Base-by-base conservation (phyloP, 2,329 filamentous ascomycete species). In the Fusarium irregulare region DNA sequence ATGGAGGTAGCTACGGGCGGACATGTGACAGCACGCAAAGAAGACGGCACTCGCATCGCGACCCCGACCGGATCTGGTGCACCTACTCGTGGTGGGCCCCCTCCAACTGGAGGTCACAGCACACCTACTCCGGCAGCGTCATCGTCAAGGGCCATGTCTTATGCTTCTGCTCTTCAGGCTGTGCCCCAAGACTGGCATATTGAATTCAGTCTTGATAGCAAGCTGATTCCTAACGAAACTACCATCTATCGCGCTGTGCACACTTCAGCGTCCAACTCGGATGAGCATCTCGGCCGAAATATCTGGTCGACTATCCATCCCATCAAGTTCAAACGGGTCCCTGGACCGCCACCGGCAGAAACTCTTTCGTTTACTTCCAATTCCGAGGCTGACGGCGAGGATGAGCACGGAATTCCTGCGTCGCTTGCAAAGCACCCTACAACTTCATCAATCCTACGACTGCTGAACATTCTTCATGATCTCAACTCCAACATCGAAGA, bases 171-270 rank as follows among this genome's bases (percentile, higher is more conserved):
- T 6, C 88, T 97, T 55, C 92, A 94, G 73, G 85, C 92, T 16
- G 84, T 89, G 0, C 93, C 94, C 2, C 92, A 97, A 76, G 94
- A 98, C 76, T 99, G 96, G 96, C 95, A 99, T 76, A 94, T 99
- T 65, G 93, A 98, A 76, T 99, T 99, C 80, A 94, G 89, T 71
- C 87, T 98, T 51, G 92, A 97, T 69, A 92, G 88, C 56, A 93
- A 94, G 78, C 87, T 92, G 3, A 92, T 99, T 62, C 86, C 92
- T 0, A 96, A 94, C 72, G 94, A 98, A 74, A 98, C 93, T 1
- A 99, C 96, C 0, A 95, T 99, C 59, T 99, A 98, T 76, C 91
- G 95, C 49, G 96, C 96, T 32, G 93, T 98, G 11, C 93, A 98
- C 76, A 92, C 89, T 76, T 82, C 82, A 9, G 77, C 81, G 1